Conservation (phyloP, 2,329 filamentous ascomycete genomes). For the Exserohilum turcica region DNA sequence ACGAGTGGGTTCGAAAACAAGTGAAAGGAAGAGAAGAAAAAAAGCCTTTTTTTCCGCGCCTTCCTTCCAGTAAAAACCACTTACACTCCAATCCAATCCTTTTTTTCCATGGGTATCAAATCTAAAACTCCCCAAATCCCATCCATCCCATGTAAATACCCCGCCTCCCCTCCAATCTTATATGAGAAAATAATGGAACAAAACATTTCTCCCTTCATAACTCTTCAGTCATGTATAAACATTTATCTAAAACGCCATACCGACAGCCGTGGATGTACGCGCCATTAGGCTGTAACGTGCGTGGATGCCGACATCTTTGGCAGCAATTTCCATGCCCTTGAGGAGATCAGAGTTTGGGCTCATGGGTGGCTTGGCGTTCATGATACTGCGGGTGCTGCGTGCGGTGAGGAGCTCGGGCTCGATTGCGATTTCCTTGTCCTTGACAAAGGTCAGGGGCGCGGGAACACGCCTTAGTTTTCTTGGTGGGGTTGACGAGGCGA, state of each 20-base stretch:
- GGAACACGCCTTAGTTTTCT: conserved; percentile 36
- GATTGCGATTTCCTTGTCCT: conserved; percentile 32
- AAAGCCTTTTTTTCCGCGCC: no score
- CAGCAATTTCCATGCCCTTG: conserved; percentile 40
- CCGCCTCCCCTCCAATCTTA: no score
- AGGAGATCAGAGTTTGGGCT: conserved; percentile 36
- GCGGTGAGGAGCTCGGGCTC: conserved; percentile 26
- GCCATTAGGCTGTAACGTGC: conserved; percentile 15
- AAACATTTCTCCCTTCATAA: no score
- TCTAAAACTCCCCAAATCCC: no score
- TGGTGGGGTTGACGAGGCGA: conserved; percentile 14
- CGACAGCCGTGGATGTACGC: conserved; percentile 32
- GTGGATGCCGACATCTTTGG: conserved; percentile 21
- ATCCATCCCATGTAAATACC: no score
- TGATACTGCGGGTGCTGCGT: conserved; percentile 18
- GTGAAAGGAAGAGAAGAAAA: no score
- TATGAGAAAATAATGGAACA: no score
- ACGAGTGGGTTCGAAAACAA: no score
- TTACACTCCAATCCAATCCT: no score
- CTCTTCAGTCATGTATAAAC: background rate
- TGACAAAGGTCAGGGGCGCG: conserved; percentile 30
- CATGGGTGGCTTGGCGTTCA: conserved; percentile 34
- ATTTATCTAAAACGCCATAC: conserved; percentile 43
- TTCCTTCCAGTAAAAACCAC: no score
- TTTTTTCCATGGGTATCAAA: no score